Base-by-base conservation (phyloP, 2,329 filamentous ascomycete species). In the Cephalotrichum gorgonifer region DNA sequence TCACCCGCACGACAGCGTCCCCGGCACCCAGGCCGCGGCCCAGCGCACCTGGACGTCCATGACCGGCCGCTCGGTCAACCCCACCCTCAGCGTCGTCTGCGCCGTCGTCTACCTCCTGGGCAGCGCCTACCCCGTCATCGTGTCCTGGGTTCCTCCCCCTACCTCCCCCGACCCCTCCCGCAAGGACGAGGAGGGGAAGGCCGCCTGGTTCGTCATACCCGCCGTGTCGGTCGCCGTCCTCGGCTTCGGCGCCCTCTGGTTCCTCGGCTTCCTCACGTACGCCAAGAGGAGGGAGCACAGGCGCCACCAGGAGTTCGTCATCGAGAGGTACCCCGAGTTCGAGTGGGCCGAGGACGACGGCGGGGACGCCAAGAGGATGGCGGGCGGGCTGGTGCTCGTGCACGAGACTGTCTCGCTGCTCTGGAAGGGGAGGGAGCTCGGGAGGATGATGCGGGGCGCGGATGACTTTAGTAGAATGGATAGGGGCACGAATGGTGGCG, bases 391-490 rank as follows among this genome's bases (percentile, higher is more conserved):
- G 26, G 57, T 66, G 2, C 57, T 65, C 26, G 56, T 64, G 12
- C 64, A 66, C 17, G 63, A 66, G 54, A 66, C 63, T 5, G 62
- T 66, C 0, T 66, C 62, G 44, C 51, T 64, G 12, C 61, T 60
- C 43, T 65, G 63, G 63, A 59, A 61, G 12, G 63, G 58, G 1
- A 58, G 50, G 14, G 63, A 48, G 38, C 27, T 48, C 17, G 46
- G 33, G 22, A 39, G 27, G 25, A 48, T 30, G 35, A 33, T 42
- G 27, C 27, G 35, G 25, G 46, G 31, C 15, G 46, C 25, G 5
- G 31, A 30, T 15, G 27, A 25, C 17, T 9, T 39, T n/a, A 22
- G 22, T 38, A n/a, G 33, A 17, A n/a, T 20, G 15, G 20, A 38
- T 20, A n/a, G 33, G 33, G 14, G 12, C 15, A 20, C 9, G 15